Conservation (phyloP, 2,329 filamentous ascomycete species). For the Colletotrichum navitas region DNA sequence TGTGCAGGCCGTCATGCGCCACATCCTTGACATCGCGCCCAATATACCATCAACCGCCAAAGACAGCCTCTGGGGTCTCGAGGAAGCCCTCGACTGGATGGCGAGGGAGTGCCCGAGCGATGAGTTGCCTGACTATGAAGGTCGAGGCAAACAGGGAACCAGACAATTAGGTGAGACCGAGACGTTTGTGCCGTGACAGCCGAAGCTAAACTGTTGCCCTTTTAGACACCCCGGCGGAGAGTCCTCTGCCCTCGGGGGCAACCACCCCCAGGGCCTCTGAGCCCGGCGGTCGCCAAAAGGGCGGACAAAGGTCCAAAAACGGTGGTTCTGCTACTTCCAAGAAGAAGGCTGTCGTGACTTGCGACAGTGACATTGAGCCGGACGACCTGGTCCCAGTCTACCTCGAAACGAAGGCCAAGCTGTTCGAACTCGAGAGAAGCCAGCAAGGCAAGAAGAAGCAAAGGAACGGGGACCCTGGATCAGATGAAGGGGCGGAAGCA, state of each 20-base stretch:
- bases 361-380: conserved; percentile 79
- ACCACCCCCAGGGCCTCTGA: conserved; percentile 62
- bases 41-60: conserved; percentile 68
- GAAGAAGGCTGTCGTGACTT: conserved; percentile 63
- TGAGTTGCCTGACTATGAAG: conserved; percentile 80
- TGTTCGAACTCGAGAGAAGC: conserved; percentile 70
- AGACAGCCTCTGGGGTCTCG: conserved; percentile 84
- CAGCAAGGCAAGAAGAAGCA: conserved; percentile 59
- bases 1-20: conserved; percentile 73
- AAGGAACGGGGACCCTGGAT: conserved; percentile 52
- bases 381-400: conserved; percentile 82
- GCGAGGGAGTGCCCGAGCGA: conserved; percentile 79
- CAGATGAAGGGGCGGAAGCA: conserved; percentile 63
- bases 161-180: conserved; percentile 54
- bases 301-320: conserved; percentile 40
- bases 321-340: conserved; percentile 45
- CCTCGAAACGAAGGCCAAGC: conserved; percentile 77
- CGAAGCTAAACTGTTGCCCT: neutral
- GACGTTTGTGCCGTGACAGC: neutral
- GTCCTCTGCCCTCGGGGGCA: conserved; percentile 62
- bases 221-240: conserved; percentile 63
- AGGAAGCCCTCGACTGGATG: conserved; percentile 91
- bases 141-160: conserved; percentile 52
- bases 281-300: conserved; percentile 41
- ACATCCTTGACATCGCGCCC: conserved; percentile 76